Evolutionary conservation across 78 protist genomes (phyloP), one percentile per base, ranked within the genome.

Genomic region (Dictyostelium firmibasis): DNA sequence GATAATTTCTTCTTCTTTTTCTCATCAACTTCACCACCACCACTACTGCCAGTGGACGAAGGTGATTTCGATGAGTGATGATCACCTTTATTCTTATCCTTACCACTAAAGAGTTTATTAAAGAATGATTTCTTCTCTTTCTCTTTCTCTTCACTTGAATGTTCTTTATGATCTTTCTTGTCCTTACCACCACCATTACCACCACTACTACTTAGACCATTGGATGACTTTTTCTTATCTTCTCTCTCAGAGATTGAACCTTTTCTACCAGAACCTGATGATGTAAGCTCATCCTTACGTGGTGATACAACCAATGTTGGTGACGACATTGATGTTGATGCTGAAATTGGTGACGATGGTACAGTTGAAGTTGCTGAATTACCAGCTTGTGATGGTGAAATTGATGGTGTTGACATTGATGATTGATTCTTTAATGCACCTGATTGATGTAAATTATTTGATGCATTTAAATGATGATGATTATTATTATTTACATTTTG

Each of bases 1-100:
- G 96, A 89, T 23, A 89, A 47, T 35, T 84, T 38, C 79, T 87
- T 87, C 62, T 87, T 87, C 29, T 82, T 82, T n/a, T 82, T 82
- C 7, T 82, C 75, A 29, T 81, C 85, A 0, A 20, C 38, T 10
- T 50, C 31, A 5, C 41, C 41, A 25, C 70, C 31, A 14, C 85
- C 70, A 50, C 85, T 81, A 16, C n/a, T 23, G 16, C 85, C 41
- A 6, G 31, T 11, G 2, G 60, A 23, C 23, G 81, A 36, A 14
- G 57, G 33, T 20, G 85, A 29, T 60, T 11, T 2, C 16, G 75
- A 67, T 11, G 60, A 23, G 16, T 27, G 31, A 38, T 25, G 11
- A 10, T n/a, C 14, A 20, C 36, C 77, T 72, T 76, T 64, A 14
- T 67, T 67, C 3, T 67, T n/a, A n/a, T n/a, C n/a, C 75, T 27